A percentile compares a stretch with the other conserved stretches of the same genome.
Evolutionary conservation across 108 stramenopile genomes (phyloP).

Genomic region (Schizochytrium sp.): DNA sequence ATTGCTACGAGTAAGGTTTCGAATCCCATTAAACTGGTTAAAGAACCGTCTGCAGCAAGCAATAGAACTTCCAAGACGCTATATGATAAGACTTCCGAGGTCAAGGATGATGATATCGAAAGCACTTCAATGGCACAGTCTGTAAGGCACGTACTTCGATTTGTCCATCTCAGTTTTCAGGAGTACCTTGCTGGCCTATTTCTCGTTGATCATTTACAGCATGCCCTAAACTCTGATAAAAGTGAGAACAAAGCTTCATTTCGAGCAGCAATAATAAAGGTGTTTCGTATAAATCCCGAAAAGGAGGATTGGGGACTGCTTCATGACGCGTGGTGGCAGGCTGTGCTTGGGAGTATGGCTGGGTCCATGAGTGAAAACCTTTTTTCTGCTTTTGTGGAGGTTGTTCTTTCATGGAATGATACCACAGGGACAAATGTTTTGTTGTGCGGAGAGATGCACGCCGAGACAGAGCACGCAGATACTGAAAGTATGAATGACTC

Average conservation of each 20-base stretch:
- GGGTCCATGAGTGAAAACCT: not conserved
- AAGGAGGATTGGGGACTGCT: not conserved
- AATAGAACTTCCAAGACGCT: too few species aligned
- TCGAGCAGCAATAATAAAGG: not conserved
- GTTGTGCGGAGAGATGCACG: not conserved
- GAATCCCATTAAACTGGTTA: not conserved
- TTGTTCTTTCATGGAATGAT: not conserved
- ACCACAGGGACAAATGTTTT: constrained; percentile 4
- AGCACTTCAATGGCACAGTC: too few species aligned
- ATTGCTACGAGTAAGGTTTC: constrained; percentile 21
- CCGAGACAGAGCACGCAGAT: not conserved
- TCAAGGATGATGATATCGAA: too few species aligned
- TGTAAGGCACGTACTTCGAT: constrained; percentile 12
- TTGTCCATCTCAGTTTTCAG: constrained; percentile 59
- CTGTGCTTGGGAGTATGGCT: not conserved
- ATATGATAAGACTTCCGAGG: too few species aligned
- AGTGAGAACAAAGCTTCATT: too few species aligned
- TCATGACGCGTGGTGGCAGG: constrained; percentile 59
- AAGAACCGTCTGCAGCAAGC: not conserved
- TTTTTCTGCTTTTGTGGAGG: constrained; percentile 6
- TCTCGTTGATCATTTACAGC: constrained; percentile 9
- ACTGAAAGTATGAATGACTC: not conserved
- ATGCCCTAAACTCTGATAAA: not conserved
- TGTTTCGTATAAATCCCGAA: not conserved
- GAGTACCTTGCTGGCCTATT: constrained; percentile 19